Percentiles rank a stretch among this genome's conserved stretches.
These are phyloP conservation scores for Sporopachydermia cereana DNA, from an alignment of 1,139 yeast species.

Conservation along the genomic window DNA sequence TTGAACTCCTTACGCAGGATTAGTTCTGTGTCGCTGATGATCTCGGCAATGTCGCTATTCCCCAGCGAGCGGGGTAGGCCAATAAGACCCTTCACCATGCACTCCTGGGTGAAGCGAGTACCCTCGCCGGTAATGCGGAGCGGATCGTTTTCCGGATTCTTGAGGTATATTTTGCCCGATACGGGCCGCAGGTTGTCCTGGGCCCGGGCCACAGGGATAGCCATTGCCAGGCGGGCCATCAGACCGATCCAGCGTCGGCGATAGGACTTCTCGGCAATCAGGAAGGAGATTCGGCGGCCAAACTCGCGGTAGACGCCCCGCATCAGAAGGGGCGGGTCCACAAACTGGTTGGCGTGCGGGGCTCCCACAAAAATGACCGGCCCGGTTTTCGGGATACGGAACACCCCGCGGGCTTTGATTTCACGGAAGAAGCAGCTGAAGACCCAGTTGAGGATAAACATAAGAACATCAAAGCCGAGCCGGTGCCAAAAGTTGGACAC, in stretches of 20 bases:
- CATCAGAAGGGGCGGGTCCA: constrained; percentile 81
- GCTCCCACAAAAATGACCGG: constrained; percentile 94
- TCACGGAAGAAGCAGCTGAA: constrained; percentile 71
- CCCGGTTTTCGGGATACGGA: constrained; percentile 69
- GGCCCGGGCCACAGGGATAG: constrained; percentile 86
- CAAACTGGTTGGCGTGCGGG: constrained; percentile 95
- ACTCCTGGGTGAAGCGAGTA: constrained; percentile 58
- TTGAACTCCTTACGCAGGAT: constrained; percentile 65
- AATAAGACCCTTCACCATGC: constrained; percentile 54
- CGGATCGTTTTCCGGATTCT: constrained; percentile 38
- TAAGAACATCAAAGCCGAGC: background rate
- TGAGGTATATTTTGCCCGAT: constrained; percentile 40
- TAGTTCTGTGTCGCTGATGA: constrained; percentile 66
- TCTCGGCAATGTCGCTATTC: constrained; percentile 55
- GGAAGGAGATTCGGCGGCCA: constrained; percentile 66
- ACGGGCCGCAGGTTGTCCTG: constrained; percentile 68
- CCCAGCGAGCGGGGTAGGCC: constrained; percentile 78
- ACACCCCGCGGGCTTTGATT: constrained; percentile 84
- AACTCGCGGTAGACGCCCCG: constrained; percentile 67
- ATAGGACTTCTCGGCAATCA: constrained; percentile 79
- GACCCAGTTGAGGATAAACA: constrained; percentile 13
- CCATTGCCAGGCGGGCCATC: constrained; percentile 60
- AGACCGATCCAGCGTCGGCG: constrained; percentile 57
- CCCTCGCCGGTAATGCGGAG: constrained; percentile 48
- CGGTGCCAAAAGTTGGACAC: no score